Percentiles rank a stretch among this genome's conserved stretches.
phyloP scores from a whole-genome alignment of 257 asterid genomes.

The Lavandula angustifolia region DNA sequence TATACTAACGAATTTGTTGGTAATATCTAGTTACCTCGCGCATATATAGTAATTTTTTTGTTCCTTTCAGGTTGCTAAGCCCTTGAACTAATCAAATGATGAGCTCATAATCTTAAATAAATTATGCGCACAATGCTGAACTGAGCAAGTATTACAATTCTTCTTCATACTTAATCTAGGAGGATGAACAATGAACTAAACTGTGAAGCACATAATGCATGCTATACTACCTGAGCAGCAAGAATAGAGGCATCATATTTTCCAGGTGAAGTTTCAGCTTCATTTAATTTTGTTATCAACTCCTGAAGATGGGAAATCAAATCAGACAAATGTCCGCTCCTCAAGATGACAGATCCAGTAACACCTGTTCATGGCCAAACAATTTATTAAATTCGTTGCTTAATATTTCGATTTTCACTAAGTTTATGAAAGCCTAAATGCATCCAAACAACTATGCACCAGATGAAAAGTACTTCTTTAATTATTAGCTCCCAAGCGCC shows the following conservation, averaged over 20 bases:
- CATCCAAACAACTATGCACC: conserved; percentile 16
- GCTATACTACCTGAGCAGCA: conserved; percentile 63
- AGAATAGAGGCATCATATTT: conserved; percentile 72
- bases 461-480: background rate
- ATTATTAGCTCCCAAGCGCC: conserved; percentile 1
- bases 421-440: conserved; percentile 18
- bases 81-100: background rate
- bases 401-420: conserved; percentile 1
- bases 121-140: background rate
- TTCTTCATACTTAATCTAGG: conserved; percentile 5
- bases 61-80: background rate
- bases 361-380: conserved; percentile 48
- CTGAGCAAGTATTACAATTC: conserved; percentile 7
- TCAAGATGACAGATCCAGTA: conserved; percentile 74
- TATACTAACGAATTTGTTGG: no score
- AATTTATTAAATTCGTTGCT: background rate
- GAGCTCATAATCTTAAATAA: conserved; percentile 4
- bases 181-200: conserved; percentile 20
- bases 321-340: conserved; percentile 72
- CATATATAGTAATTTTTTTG: background rate
- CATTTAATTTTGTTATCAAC: conserved; percentile 62
- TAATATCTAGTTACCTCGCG: no score
- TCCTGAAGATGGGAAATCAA: conserved; percentile 72
- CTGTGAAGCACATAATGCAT: conserved; percentile 10
- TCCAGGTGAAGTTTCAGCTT: conserved; percentile 76